Evolutionary conservation across 306 rosid genomes (phyloP).

Genomic region (Geum urbanum): DNA sequence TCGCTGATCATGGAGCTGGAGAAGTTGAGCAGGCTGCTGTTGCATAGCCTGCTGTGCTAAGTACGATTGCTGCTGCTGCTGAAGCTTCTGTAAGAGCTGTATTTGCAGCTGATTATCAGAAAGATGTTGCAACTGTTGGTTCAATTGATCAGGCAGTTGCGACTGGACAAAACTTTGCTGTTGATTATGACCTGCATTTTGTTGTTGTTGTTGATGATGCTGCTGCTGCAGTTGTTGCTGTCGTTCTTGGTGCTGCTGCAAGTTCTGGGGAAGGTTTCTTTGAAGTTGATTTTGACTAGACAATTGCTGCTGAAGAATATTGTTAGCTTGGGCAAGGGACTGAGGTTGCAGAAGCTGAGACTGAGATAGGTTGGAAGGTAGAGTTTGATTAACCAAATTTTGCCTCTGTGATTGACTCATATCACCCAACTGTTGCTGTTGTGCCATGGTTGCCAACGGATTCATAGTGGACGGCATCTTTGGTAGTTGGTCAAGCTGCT

Average conservation of each 20-base stretch:
- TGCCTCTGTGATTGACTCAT: constrained; percentile 49
- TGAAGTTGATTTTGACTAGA: constrained; percentile 56
- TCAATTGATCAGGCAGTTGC: constrained; percentile 52
- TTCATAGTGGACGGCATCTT: constrained; percentile 46
- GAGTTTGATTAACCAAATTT: constrained; percentile 52
- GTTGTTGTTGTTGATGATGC: constrained; percentile 52
- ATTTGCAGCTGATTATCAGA: constrained; percentile 68
- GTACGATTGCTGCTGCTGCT: constrained; percentile 66
- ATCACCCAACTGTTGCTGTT: constrained; percentile 60
- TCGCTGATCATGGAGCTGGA: constrained; percentile 74
- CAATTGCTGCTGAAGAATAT: constrained; percentile 60
- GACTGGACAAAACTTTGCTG: constrained; percentile 54
- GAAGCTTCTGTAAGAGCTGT: constrained; percentile 75
- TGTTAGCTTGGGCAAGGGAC: constrained; percentile 42
- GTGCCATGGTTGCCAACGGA: constrained; percentile 48
- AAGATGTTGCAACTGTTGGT: constrained; percentile 56
- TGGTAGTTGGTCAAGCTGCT: constrained; percentile 70
- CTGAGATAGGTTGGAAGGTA: constrained; percentile 58
- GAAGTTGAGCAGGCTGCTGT: constrained; percentile 57
- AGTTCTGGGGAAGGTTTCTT: constrained; percentile 56
- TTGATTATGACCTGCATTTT: constrained; percentile 51
- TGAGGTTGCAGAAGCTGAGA: constrained; percentile 69
- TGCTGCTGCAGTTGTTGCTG: constrained; percentile 41
- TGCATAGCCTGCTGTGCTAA: constrained; percentile 61
- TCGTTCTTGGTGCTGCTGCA: constrained; percentile 28